A percentile compares a stretch with the other conserved stretches of the same genome.
phyloP scores from a whole-genome alignment of 345 rosid species.

The Linum tenue region DNA sequence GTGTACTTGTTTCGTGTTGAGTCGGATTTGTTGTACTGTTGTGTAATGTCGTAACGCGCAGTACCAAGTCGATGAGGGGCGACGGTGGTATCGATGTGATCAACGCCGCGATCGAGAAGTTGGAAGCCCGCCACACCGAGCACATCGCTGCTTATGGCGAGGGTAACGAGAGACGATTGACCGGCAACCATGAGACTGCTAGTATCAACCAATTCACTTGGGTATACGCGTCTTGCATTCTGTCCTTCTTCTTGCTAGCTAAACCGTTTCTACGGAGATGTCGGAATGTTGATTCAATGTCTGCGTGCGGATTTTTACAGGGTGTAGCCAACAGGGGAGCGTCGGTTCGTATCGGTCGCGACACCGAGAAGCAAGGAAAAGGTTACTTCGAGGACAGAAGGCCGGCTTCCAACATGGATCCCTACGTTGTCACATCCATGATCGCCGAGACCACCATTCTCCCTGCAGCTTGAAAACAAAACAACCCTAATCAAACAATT shows the following conservation, averaged over 20 bases:
- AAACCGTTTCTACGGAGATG: neutral
- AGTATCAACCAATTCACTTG: slow-evolving; percentile 65
- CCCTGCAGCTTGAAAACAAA: too few species aligned
- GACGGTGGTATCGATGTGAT: slow-evolving; percentile 59
- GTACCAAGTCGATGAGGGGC: slow-evolving; percentile 78
- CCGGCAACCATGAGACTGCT: slow-evolving; percentile 78
- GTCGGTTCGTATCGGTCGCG: slow-evolving; percentile 68
- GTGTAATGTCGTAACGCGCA: slow-evolving; percentile 1
- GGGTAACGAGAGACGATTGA: slow-evolving; percentile 73
- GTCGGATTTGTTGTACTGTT: neutral
- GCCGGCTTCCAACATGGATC: slow-evolving; percentile 93
- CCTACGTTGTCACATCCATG: slow-evolving; percentile 75
- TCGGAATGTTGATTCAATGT: neutral
- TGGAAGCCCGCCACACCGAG: slow-evolving; percentile 59
- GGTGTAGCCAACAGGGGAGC: slow-evolving; percentile 88
- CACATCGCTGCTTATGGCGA: slow-evolving; percentile 75
- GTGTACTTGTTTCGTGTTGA: neutral
- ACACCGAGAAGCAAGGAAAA: slow-evolving; percentile 61
- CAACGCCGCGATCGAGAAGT: slow-evolving; percentile 66
- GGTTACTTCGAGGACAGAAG: slow-evolving; percentile 86
- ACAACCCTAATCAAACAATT: too few species aligned
- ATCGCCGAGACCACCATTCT: slow-evolving; percentile 74
- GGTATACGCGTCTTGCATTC: slow-evolving; percentile 24
- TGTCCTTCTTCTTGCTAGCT: neutral
- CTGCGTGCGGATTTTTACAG: slow-evolving; percentile 21